A percentile compares a stretch with the other conserved stretches of the same genome.
Evolutionary conservation across 192 early-diverging fungal genomes (phyloP).

Genomic region (Dissophora ornata): DNA sequence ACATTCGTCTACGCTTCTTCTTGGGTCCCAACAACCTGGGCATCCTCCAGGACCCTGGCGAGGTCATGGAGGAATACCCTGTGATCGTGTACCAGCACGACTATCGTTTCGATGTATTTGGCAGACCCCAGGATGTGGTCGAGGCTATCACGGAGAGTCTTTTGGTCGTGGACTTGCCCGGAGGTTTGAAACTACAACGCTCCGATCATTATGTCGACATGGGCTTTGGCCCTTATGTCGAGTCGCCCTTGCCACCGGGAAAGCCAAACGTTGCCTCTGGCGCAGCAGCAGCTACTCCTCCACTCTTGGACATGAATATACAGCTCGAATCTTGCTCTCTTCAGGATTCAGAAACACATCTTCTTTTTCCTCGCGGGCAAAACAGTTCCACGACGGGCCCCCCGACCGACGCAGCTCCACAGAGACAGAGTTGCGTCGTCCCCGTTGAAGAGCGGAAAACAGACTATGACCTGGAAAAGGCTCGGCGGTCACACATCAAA

Average conservation of each 20-base stretch:
- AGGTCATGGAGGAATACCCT: constrained; percentile 24
- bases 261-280: too few relatives aligned
- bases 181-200: neutral
- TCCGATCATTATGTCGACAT: too few relatives aligned
- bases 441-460: constrained; percentile 3
- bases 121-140: constrained; percentile 9
- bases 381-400: too few relatives aligned
- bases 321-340: too few relatives aligned
- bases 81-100: constrained; percentile 21
- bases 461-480: constrained; percentile 16
- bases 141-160: constrained; percentile 9
- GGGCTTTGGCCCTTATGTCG: too few relatives aligned
- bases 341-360: too few relatives aligned
- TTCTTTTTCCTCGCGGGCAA: too few relatives aligned
- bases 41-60: constrained; percentile 1
- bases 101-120: constrained; percentile 32
- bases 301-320: too few relatives aligned
- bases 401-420: too few relatives aligned
- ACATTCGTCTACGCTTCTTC: constrained; percentile 25
- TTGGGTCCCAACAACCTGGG: constrained; percentile 19
- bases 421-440: neutral
- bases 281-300: too few relatives aligned
- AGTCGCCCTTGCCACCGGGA: too few relatives aligned
- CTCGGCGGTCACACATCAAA: too few relatives aligned
- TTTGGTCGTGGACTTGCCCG: neutral